These are phyloP conservation scores for Samsoniella hepiali DNA, from an alignment of 2,329 filamentous ascomycete species.

Conservation along the genomic window DNA sequence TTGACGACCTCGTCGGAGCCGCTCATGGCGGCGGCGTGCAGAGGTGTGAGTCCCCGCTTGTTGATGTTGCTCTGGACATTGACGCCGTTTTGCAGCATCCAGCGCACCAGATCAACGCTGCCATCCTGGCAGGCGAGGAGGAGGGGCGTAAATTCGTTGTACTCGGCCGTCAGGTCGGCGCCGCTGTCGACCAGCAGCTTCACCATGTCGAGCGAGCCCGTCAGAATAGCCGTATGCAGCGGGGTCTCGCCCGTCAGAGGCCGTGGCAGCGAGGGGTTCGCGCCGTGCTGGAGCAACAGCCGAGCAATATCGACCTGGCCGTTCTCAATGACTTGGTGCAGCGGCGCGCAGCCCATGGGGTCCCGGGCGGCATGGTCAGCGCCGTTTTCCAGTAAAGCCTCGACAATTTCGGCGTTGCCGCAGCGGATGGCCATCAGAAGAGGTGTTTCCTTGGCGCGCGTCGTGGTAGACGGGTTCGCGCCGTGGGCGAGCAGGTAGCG, in stretches of 20 bases:
- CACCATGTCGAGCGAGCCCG: slow-evolving; percentile 9
- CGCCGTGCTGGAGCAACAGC: slow-evolving; percentile 9
- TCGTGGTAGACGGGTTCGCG: slow-evolving; percentile 1
- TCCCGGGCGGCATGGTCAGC: slow-evolving; percentile 7
- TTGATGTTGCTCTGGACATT: slow-evolving; percentile 7
- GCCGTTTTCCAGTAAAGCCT: slow-evolving; percentile 9
- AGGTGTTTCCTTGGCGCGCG: slow-evolving; percentile 10
- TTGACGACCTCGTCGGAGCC: slow-evolving; percentile 13
- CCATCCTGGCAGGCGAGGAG: slow-evolving; percentile 15
- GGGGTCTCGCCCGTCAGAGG: slow-evolving; percentile 15
- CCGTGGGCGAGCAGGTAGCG: slow-evolving; percentile 14
- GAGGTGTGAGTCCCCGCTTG: slow-evolving; percentile 10
- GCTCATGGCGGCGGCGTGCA: slow-evolving; percentile 15
- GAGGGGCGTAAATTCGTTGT: slow-evolving; percentile 13
- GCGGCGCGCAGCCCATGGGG: slow-evolving; percentile 11
- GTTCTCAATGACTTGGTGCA: slow-evolving; percentile 7
- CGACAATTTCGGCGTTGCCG: slow-evolving; percentile 14
- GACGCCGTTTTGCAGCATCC: slow-evolving; percentile 15
- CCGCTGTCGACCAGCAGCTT: slow-evolving; percentile 12
- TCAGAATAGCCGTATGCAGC: slow-evolving; percentile 4
- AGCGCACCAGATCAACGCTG: slow-evolving; percentile 7
- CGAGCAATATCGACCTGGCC: slow-evolving; percentile 5
- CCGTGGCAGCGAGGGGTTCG: slow-evolving; percentile 10
- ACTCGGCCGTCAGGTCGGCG: slow-evolving; percentile 11
- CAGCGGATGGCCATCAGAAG: slow-evolving; percentile 6